Evolutionary conservation across 768 basidiomycete genomes (phyloP).

Genomic region (Boletus vinaceobasis): DNA sequence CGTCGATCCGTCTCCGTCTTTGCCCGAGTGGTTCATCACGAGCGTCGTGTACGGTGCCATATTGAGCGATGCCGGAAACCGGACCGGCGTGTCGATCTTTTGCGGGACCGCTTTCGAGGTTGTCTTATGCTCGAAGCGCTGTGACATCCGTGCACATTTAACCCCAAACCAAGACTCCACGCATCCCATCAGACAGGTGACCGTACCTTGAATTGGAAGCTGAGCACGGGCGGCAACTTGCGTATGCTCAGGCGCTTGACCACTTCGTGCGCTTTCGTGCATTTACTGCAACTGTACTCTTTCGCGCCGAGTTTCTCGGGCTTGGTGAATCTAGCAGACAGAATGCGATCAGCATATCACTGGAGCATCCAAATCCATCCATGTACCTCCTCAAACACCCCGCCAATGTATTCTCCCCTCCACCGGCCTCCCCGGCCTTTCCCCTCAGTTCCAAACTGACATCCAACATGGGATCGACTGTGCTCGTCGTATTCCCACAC

Average conservation of each 20-base stretch:
- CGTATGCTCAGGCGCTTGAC: constrained; percentile 83
- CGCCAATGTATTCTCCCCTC: constrained; percentile 65
- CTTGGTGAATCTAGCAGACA: constrained; percentile 65
- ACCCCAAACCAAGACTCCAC: too few species aligned
- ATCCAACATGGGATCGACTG: constrained; percentile 87
- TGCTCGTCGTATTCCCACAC: constrained; percentile 74
- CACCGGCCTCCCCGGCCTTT: constrained; percentile 41
- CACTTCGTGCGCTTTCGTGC: constrained; percentile 72
- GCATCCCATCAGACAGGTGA: not conserved
- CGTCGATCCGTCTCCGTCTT: constrained; percentile 34
- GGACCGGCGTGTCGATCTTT: constrained; percentile 82
- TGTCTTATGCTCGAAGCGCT: constrained; percentile 92
- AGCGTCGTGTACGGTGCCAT: constrained; percentile 85
- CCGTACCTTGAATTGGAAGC: constrained; percentile 86
- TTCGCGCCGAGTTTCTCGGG: constrained; percentile 80
- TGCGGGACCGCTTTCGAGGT: constrained; percentile 67
- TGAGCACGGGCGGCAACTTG: constrained; percentile 83
- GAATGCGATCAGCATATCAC: not conserved
- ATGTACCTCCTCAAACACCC: constrained; percentile 71
- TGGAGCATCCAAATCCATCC: not conserved
- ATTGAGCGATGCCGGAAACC: constrained; percentile 79
- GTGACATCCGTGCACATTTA: not conserved
- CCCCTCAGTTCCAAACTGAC: constrained; percentile 80
- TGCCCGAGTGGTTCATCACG: constrained; percentile 49
- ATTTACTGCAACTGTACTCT: constrained; percentile 82